phyloP scores from a whole-genome alignment of 1,139 yeast species.

The Casaregolazyma suthepensis region DNA sequence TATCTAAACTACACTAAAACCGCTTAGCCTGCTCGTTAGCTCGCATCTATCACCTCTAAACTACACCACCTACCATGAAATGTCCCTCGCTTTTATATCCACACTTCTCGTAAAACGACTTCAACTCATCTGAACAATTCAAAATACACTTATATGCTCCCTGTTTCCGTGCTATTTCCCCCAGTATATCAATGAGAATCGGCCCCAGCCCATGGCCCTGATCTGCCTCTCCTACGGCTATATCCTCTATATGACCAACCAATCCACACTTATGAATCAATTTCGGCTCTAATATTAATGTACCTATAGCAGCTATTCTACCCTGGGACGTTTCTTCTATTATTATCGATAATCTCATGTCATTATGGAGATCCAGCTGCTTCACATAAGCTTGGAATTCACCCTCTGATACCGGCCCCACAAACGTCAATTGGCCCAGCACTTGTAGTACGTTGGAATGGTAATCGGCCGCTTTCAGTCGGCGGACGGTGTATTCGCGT shows the following conservation, averaged over 20 bases:
- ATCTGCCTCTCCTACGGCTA: constrained; percentile 65
- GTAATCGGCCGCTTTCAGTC: constrained; percentile 40
- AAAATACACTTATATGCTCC: constrained; percentile 73
- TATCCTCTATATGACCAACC: constrained; percentile 95
- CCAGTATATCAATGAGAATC: constrained; percentile 49
- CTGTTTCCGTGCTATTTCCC: constrained; percentile 42
- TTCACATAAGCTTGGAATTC: constrained; percentile 39
- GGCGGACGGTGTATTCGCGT: constrained; percentile 45
- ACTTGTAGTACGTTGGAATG: constrained; percentile 41
- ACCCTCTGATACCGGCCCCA: constrained; percentile 42
- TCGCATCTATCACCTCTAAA: neutral
- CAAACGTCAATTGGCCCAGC: constrained; percentile 47
- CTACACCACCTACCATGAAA: constrained; percentile 20
- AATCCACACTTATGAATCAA: constrained; percentile 61
- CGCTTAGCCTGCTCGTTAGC: neutral
- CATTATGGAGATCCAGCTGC: constrained; percentile 21
- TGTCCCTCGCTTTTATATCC: constrained; percentile 41
- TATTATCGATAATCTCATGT: constrained; percentile 38
- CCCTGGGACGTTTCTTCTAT: constrained; percentile 33
- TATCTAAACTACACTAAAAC: neutral
- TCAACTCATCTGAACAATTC: constrained; percentile 65
- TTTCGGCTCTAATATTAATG: constrained; percentile 44
- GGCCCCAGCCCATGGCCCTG: constrained; percentile 74
- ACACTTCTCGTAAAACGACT: constrained; percentile 70
- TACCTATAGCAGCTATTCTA: constrained; percentile 33